A percentile compares a stretch with the other conserved stretches of the same genome.
Evolutionary conservation across 1,139 yeast species (phyloP).

Genomic region (Saccharomyces pastorianus): DNA sequence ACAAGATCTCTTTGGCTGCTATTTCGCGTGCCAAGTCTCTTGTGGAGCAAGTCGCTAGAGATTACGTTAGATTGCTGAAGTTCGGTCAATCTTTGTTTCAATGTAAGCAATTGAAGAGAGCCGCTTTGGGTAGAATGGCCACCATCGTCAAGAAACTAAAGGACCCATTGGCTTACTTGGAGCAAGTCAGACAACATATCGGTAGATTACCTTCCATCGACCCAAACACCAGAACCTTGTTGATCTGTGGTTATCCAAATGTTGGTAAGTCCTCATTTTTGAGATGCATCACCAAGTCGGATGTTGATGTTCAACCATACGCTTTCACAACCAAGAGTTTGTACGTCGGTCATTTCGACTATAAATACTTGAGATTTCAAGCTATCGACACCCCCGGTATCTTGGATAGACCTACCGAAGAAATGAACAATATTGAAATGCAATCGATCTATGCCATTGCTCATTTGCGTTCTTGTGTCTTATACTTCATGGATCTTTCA

Average conservation of each 20-base stretch:
- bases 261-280: slow-evolving; percentile 97
- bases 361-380: slow-evolving; percentile 93
- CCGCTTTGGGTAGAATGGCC: slow-evolving; percentile 99
- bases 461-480: slow-evolving; percentile 89
- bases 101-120: slow-evolving; percentile 96
- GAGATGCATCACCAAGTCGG: slow-evolving; percentile 90
- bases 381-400: slow-evolving; percentile 99
- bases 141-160: slow-evolving; percentile 90
- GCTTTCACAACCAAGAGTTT: slow-evolving; percentile 95
- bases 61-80: slow-evolving; percentile 84
- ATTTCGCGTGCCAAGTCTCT: slow-evolving; percentile 88
- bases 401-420: slow-evolving; percentile 96
- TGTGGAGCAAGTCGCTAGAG: slow-evolving; percentile 93
- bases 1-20: slow-evolving; percentile 94
- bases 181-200: slow-evolving; percentile 97
- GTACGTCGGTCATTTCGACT: slow-evolving; percentile 95
- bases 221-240: slow-evolving; percentile 94
- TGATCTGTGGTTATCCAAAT: slow-evolving; percentile 97
- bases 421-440: slow-evolving; percentile 99
- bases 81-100: slow-evolving; percentile 97
- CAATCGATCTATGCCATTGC: slow-evolving; percentile 98
- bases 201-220: slow-evolving; percentile 97
- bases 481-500: slow-evolving; percentile 95
- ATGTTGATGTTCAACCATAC: slow-evolving; percentile 97
- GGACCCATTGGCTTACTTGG: slow-evolving; percentile 86